Percentiles rank a stretch among this genome's conserved stretches.
These are phyloP conservation scores for sunflower (Helianthus annuus) DNA, from an alignment of 129 eudicot species.

Conservation along the genomic window DNA sequence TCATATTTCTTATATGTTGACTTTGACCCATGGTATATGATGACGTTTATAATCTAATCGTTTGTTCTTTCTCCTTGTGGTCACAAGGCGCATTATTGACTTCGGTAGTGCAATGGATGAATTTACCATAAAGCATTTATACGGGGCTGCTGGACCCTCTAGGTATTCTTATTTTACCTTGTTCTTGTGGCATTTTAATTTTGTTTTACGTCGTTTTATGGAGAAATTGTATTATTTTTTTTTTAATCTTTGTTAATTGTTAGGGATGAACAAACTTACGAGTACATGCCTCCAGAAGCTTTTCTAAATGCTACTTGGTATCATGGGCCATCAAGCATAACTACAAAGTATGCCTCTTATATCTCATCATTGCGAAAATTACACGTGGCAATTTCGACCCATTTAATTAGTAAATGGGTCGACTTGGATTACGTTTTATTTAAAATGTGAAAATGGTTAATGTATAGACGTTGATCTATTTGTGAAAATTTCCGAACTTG, in stretches of 20 bases:
- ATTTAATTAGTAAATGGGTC: neutral
- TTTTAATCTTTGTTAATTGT: constrained; percentile 11
- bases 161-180: constrained; percentile 47
- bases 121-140: constrained; percentile 73
- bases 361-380: constrained; percentile 2
- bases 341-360: constrained; percentile 55
- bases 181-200: neutral
- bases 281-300: constrained; percentile 99
- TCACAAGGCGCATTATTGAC: constrained; percentile 89
- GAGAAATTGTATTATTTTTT: constrained; percentile 15
- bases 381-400: neutral
- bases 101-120: constrained; percentile 95
- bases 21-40: neutral
- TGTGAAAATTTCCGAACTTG: neutral
- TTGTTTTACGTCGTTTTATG: constrained; percentile 1
- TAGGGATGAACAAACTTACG: constrained; percentile 94
- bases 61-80: constrained; percentile 17
- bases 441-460: neutral
- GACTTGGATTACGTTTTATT: constrained; percentile 1
- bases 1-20: constrained; percentile 13
- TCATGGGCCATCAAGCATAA: constrained; percentile 58
- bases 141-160: constrained; percentile 87
- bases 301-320: constrained; percentile 85
- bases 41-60: neutral
- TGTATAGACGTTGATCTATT: neutral